Base-by-base conservation (phyloP, 306 rosid species). In the Quercus variabilis region DNA sequence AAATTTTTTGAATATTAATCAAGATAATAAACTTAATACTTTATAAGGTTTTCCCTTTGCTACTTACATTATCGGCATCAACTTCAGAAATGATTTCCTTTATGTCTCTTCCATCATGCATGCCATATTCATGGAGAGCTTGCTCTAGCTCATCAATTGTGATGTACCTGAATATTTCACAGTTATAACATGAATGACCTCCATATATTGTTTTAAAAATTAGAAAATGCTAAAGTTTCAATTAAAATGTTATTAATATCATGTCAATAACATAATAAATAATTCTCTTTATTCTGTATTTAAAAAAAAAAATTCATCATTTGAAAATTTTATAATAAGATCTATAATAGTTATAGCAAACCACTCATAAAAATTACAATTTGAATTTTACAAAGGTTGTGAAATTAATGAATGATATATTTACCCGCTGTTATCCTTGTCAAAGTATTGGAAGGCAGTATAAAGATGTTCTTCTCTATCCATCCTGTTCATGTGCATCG, bases 381-480 rank as follows among this genome's bases (percentile, higher is more conserved):
- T 67, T 59, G 15, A 59, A 59, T 23, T 23, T 41, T 41, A 41
- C 46, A 41, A 8, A 8, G 46, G 46, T 41, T 41, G 46, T 20
- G 30, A 12, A 58, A 58, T 20, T 21, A 58, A 21, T 19, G 64
- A 70, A 31, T 25, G 35, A n/a, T 6, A 13, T 73, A 25, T 19
- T 57, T 93, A 96, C 98, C 99, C 99, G 93, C 99, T 96, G 25
- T 87, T 89, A 63, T 96, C 99, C 79, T 93, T 91, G 33, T 96
- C 99, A 17, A 96, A 96, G 86, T 83, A 94, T 79, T 90, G 97
- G 94, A 96, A 96, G 68, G 99, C 99, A 43, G 99, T 93, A 70
- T 96, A 96, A 54, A 96, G 92, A 80, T 91, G 99, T 60, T 96
- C 99, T 87, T 93, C 99, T 89, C 87, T 90, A 75, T 96, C 97